A percentile compares a stretch with the other conserved stretches of the same genome.
phyloP scores from a whole-genome alignment of 768 basidiomycete species.

The Mycena vulgaris region DNA sequence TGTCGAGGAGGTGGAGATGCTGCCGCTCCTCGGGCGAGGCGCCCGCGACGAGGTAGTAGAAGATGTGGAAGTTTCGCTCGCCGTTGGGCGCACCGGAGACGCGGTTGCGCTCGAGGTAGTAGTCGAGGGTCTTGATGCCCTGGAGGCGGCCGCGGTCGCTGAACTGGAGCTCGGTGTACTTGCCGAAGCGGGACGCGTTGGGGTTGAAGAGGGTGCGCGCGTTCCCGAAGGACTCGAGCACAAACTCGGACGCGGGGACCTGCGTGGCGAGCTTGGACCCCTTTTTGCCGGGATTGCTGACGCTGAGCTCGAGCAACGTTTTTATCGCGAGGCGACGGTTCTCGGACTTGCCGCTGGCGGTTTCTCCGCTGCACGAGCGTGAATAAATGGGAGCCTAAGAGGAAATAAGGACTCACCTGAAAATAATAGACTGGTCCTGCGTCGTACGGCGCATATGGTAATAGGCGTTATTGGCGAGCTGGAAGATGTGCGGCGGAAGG shows the following conservation, averaged over 20 bases:
- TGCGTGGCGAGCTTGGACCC: conserved; percentile 90
- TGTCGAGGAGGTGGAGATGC: conserved; percentile 88
- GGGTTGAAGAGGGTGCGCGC: conserved; percentile 93
- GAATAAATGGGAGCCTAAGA: neutral
- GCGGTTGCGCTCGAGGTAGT: conserved; percentile 93
- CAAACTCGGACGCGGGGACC: conserved; percentile 94
- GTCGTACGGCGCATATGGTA: conserved; percentile 96
- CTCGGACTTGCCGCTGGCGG: conserved; percentile 95
- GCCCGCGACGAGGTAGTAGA: conserved; percentile 96
- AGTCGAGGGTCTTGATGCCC: conserved; percentile 96
- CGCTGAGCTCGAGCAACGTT: conserved; percentile 90
- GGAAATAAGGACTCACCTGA: conserved; percentile 73
- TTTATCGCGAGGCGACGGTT: conserved; percentile 93
- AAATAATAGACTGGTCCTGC: conserved; percentile 92
- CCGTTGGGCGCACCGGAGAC: conserved; percentile 91
- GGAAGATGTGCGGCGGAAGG: conserved; percentile 91
- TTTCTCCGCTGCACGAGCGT: conserved; percentile 80
- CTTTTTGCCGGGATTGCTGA: conserved; percentile 93
- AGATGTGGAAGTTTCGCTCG: conserved; percentile 97
- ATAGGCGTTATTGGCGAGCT: conserved; percentile 91
- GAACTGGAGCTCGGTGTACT: conserved; percentile 98
- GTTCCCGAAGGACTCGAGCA: conserved; percentile 95
- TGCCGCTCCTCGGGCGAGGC: conserved; percentile 90
- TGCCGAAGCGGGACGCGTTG: conserved; percentile 97
- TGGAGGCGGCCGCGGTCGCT: conserved; percentile 90